Percentiles rank a stretch among this genome's conserved stretches.
Conservation (phyloP, 2,329 filamentous ascomycete genomes). For the Venturiaceae sp. region DNA sequence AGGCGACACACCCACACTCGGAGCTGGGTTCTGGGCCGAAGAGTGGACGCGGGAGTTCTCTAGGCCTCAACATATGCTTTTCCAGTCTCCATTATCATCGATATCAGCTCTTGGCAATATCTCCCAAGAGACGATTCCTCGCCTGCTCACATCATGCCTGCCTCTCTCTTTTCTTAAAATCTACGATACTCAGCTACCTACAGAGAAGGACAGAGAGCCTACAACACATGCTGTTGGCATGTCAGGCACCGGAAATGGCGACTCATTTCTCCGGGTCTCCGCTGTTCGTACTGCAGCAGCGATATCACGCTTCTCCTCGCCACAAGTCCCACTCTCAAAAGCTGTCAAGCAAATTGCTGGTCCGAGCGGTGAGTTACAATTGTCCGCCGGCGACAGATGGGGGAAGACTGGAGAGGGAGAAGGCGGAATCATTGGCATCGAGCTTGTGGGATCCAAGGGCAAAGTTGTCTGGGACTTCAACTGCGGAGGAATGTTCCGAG, state of each 20-base stretch:
- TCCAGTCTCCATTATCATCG: not conserved
- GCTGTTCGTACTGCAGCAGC: conserved; percentile 65
- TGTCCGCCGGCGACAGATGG: conserved; percentile 66
- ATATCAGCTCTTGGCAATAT: not conserved
- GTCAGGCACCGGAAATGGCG: conserved; percentile 80
- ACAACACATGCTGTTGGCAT: conserved; percentile 23
- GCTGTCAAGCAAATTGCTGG: conserved; percentile 61
- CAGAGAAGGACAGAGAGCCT: not conserved
- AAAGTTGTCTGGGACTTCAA: conserved; percentile 70
- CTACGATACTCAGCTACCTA: not conserved
- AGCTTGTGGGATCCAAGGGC: conserved; percentile 42
- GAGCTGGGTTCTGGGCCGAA: conserved; percentile 85
- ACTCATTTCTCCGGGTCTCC: conserved; percentile 67
- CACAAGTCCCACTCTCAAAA: conserved; percentile 37
- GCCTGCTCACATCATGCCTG: not conserved
- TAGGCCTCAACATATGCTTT: too few species aligned
- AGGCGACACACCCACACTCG: conserved; percentile 75
- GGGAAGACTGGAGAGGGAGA: conserved; percentile 65
- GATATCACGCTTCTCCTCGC: conserved; percentile 53
- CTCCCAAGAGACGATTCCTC: not conserved
- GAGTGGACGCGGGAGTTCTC: conserved; percentile 52
- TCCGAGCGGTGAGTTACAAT: conserved; percentile 61
- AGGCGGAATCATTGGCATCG: conserved; percentile 79
- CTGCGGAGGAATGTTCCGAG: conserved; percentile 79
- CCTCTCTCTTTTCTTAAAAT: not conserved